Evolutionary conservation across 1,284 basidiomycete species (phyloP), one percentile per base, ranked within the genome.

Genomic region (Amylostereum areolatum): DNA sequence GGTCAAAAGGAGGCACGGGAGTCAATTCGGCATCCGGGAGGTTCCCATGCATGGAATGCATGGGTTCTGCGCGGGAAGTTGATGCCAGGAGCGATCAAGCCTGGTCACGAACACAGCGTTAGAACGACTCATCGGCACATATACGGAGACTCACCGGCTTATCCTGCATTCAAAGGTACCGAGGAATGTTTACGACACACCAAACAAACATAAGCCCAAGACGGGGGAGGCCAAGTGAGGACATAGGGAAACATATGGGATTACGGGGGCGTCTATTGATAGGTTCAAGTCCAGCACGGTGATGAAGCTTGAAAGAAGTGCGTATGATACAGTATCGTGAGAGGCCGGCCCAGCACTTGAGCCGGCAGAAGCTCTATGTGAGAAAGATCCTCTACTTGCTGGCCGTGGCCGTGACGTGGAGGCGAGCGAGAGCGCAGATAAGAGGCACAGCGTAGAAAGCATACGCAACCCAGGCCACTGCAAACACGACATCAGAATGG

Each of bases 401-500:
- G 9, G 61, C 59, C 7, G 61, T 52, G 5, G 59, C 53, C 9
- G 57, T 57, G 48, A 86, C 73, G 48, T 89, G 83, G 35, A 89
- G 60, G 61, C 86, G 88, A n/a, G 84, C 72, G 40, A 89, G 64
- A 4, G 85, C 78, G 54, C 79, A 77, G 30, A 88, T 76, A 30
- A 89, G 70, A 5, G 86, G 85, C 24, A 87, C 76, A 10, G 75
- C 80, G 52, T 79, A 83, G 65, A 89, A 89, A 2, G 83, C 78
- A 55, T 86, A 88, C 24, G 77, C 85, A 27, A 88, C 80, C 79
- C 83, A 89, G 39, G 82, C 73, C 85, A 89, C 86, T 88, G 49
- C 5, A 30, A 9, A 45, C 46, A 28, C 52, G 47, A 46, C 32
- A 48, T 43, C 35, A 39, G 36, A 18, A 18, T 18, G 18, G 18